These are phyloP conservation scores for Saitozyma sp. DNA, from an alignment of 768 basidiomycete species.

Conservation along the genomic window DNA sequence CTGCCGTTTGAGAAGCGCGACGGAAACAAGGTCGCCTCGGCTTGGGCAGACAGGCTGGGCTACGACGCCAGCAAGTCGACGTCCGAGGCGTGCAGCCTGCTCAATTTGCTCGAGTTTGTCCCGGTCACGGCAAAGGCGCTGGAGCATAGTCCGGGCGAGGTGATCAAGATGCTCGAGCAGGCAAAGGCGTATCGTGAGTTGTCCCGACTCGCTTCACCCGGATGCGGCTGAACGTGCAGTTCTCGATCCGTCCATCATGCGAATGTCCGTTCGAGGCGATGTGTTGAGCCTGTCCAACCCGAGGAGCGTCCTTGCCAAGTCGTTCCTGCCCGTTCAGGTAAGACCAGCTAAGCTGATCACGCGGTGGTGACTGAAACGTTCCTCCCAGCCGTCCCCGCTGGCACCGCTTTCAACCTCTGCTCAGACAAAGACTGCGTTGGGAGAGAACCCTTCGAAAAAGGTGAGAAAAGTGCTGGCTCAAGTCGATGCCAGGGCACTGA, in stretches of 20 bases:
- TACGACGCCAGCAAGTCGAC: slow-evolving; percentile 68
- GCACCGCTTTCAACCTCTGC: slow-evolving; percentile 66
- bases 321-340: slow-evolving; percentile 70
- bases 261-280: slow-evolving; percentile 90
- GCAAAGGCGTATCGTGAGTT: slow-evolving; percentile 68
- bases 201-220: no score
- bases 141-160: slow-evolving; percentile 68
- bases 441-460: slow-evolving; percentile 70
- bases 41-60: slow-evolving; percentile 67
- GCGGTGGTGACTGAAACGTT: slow-evolving; percentile 3
- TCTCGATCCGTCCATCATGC: slow-evolving; percentile 74
- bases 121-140: slow-evolving; percentile 71
- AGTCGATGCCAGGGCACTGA: slow-evolving; percentile 4
- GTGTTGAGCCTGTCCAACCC: slow-evolving; percentile 70
- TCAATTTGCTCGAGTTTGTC: slow-evolving; percentile 75
- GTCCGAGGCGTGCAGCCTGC: slow-evolving; percentile 65
- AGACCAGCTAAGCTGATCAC: slow-evolving; percentile 19
- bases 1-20: slow-evolving; percentile 89
- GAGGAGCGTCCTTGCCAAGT: slow-evolving; percentile 68
- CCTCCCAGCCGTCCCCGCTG: slow-evolving; percentile 54
- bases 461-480: slow-evolving; percentile 53
- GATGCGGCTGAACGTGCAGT: slow-evolving; percentile 57
- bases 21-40: slow-evolving; percentile 73
- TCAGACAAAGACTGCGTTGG: slow-evolving; percentile 72
- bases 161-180: slow-evolving; percentile 72